These are phyloP conservation scores for Cytospora schulzeri DNA, from an alignment of 2,329 filamentous ascomycete genomes.

Conservation along the genomic window DNA sequence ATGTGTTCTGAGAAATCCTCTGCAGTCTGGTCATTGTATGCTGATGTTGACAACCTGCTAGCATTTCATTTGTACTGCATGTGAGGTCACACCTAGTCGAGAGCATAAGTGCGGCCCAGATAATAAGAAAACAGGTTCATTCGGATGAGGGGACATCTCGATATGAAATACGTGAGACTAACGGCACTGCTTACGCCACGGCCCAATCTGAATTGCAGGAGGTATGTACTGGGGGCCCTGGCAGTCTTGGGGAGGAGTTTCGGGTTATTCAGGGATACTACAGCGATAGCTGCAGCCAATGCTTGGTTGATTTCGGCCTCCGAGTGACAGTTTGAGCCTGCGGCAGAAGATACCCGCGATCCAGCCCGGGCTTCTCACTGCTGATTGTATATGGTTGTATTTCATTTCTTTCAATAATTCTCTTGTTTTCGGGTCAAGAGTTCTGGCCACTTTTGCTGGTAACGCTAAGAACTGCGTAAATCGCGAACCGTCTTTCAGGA, in stretches of 20 bases:
- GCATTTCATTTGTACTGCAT: too few relatives aligned
- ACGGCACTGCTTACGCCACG: background rate
- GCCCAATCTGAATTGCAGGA: background rate
- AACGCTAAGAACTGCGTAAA: too few relatives aligned
- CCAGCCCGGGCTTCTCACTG: background rate
- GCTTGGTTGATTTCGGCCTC: constrained; percentile 12
- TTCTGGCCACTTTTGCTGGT: background rate
- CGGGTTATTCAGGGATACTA: background rate
- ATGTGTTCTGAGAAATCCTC: too few relatives aligned
- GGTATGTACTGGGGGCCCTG: background rate
- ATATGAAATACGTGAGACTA: background rate
- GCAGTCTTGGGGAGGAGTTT: background rate
- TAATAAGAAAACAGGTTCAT: too few relatives aligned
- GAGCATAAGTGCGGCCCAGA: too few relatives aligned
- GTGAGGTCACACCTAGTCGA: too few relatives aligned
- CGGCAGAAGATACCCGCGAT: background rate
- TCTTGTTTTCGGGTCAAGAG: background rate
- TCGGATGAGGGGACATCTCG: too few relatives aligned
- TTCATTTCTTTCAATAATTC: too few relatives aligned
- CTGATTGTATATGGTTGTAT: background rate
- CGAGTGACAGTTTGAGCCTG: background rate
- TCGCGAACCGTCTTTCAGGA: too few relatives aligned
- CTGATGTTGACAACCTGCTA: too few relatives aligned
- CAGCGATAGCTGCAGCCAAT: constrained; percentile 15
- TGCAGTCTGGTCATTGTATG: too few relatives aligned